Evolutionary conservation across 306 rosid genomes (phyloP).

Genomic region (Prunus salicina): DNA sequence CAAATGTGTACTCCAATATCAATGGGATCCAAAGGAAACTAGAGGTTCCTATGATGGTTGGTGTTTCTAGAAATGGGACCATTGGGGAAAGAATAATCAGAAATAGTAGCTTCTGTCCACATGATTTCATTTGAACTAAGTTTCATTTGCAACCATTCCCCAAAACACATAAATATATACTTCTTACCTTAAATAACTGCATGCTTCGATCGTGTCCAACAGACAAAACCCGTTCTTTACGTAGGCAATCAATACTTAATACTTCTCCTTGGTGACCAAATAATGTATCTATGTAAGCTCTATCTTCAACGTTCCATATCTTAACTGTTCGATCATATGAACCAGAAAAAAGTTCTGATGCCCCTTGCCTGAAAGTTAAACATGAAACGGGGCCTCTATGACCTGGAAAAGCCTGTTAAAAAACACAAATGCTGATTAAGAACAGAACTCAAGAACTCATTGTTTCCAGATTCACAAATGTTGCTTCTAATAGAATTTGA

Average conservation of each 20-base stretch:
- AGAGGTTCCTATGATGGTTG: not conserved
- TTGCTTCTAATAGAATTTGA: not conserved
- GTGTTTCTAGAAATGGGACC: not conserved
- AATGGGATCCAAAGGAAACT: not conserved
- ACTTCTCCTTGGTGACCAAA: slow-evolving; percentile 96
- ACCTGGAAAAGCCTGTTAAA: slow-evolving; percentile 86
- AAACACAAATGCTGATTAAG: slow-evolving; percentile 17
- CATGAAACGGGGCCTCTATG: slow-evolving; percentile 86
- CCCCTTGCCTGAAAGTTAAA: slow-evolving; percentile 87
- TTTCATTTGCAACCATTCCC: not conserved
- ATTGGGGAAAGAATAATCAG: not conserved
- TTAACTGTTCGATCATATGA: slow-evolving; percentile 86
- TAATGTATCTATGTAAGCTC: slow-evolving; percentile 80
- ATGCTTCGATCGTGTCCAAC: slow-evolving; percentile 90
- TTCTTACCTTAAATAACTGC: slow-evolving; percentile 84
- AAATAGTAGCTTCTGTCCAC: not conserved
- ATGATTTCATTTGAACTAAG: not conserved
- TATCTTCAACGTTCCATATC: slow-evolving; percentile 97
- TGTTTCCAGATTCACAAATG: not conserved
- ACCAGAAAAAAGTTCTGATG: slow-evolving; percentile 91
- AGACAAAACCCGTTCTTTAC: slow-evolving; percentile 78
- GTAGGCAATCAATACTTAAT: slow-evolving; percentile 69
- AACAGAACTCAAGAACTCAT: slow-evolving; percentile 12
- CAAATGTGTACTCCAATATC: not conserved
- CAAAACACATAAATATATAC: not conserved